Evolutionary conservation across 2,329 filamentous ascomycete species (phyloP).

Genomic region (Aspergillus costaricaensis): DNA sequence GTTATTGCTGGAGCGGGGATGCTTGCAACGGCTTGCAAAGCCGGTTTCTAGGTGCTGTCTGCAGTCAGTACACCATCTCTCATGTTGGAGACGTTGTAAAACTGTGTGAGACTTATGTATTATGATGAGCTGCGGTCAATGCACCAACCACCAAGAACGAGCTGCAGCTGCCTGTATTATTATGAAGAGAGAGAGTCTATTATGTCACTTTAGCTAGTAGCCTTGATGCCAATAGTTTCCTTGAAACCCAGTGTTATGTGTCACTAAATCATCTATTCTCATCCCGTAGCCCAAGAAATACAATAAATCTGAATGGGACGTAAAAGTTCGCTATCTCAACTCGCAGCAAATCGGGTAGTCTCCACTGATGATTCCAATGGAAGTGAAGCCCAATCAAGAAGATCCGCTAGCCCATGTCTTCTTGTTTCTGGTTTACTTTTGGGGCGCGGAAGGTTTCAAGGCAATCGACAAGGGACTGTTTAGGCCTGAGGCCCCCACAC

Average conservation of each 20-base stretch:
- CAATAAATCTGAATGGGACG: no score
- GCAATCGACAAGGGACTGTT: neutral
- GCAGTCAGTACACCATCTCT: neutral
- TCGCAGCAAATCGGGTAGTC: no score
- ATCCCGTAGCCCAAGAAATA: neutral
- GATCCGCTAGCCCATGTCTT: neutral
- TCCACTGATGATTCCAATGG: no score
- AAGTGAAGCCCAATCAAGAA: neutral
- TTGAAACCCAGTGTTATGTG: neutral
- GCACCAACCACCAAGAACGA: neutral
- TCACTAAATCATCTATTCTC: neutral
- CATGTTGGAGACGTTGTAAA: neutral
- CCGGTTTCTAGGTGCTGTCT: constrained; percentile 30
- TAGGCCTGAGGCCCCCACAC: constrained; percentile 31
- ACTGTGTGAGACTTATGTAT: neutral
- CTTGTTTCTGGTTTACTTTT: neutral
- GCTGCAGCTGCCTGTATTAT: neutral
- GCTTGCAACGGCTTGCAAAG: constrained; percentile 40
- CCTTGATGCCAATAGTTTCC: no score
- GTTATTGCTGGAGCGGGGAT: constrained; percentile 42
- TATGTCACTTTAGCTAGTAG: neutral
- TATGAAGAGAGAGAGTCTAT: neutral
- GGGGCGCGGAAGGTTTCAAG: neutral
- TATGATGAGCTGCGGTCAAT: neutral
- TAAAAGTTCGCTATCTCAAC: no score